Evolutionary conservation across 2,329 filamentous ascomycete genomes (phyloP), one percentile per base, ranked within the genome.

Genomic region (Pseudopithomyces maydicus): DNA sequence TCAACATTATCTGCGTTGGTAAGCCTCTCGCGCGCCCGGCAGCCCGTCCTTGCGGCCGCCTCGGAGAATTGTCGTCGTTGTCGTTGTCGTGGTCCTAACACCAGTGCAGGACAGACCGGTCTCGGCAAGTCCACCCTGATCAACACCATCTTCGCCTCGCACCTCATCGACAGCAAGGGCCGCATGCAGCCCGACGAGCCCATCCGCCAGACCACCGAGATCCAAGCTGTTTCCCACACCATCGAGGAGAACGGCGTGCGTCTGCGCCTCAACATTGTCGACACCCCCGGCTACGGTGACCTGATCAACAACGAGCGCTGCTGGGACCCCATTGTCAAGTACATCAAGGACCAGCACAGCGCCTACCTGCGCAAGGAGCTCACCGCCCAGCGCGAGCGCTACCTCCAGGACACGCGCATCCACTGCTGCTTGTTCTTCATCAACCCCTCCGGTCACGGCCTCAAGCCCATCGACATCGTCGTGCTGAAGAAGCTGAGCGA

Each of bases 381-480:
- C 74, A 98, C 95, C 54, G 95, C 95, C 68, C 95, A 99, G 85
- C 91, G 95, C 81, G 95, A 99, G 82, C 90, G 95, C 74, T 99
- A 99, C 80, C 97, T 99, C 69, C 94, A 97, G 83, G 95, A 99
- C 81, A 99, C 95, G 67, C 91, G 95, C 74, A 97, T 99, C 75
- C 95, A 99, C 85, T 97, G 92, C 88, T 99, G 95, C 81, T 83
- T 99, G 72, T 99, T 99, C 86, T 99, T 99, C 86, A 99, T 99
- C 75, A 93, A 97, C 81, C 95, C 95, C 36, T 97, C 94, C 15
- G 95, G 95, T 58, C 95, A 99, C 84, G 95, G 94, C 72, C 87
- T 99, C 68, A 99, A 99, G 87, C 95, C 95, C 58, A 98, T 99
- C 75, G 95, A 99, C 79, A 99, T 99, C 77, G 95, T 99, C 66